phyloP scores from a whole-genome alignment of 2,329 filamentous ascomycete species.

The Nannizziopsis arthrosporioides region DNA sequence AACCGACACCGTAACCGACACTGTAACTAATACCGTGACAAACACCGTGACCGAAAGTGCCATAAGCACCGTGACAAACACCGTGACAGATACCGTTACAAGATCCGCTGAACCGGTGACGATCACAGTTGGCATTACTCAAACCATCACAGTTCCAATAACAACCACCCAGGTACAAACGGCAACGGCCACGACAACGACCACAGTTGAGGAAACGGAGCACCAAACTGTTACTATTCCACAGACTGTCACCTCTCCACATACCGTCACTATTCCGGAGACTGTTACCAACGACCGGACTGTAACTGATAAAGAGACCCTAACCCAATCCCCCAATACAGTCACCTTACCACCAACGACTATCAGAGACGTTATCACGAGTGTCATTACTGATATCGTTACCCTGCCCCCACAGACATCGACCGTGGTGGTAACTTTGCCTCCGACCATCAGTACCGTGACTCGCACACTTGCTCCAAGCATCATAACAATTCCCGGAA shows the following conservation, averaged over 20 bases:
- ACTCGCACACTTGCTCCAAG: slow-evolving; percentile 10
- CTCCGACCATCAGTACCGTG: slow-evolving; percentile 1
- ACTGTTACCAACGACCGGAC: background rate
- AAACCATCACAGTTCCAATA: slow-evolving; percentile 2
- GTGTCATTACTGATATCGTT: background rate
- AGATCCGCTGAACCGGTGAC: background rate
- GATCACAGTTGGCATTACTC: slow-evolving; percentile 4
- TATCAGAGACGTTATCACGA: background rate
- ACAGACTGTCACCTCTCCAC: background rate
- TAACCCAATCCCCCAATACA: background rate
- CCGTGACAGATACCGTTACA: slow-evolving; percentile 13
- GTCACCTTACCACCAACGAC: slow-evolving; percentile 2
- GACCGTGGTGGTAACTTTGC: slow-evolving; percentile 8
- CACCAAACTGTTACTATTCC: background rate
- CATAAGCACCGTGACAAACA: slow-evolving; percentile 6
- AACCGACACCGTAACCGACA: slow-evolving; percentile 2
- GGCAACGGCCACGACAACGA: background rate
- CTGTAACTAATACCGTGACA: slow-evolving; percentile 12
- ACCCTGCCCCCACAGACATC: slow-evolving; percentile 9
- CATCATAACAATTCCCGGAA: slow-evolving; percentile 15
- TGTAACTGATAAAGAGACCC: background rate
- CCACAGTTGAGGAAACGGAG: background rate
- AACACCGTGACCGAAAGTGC: slow-evolving; percentile 14
- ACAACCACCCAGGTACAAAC: background rate
- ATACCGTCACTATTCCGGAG: background rate